These are phyloP conservation scores for Selaginella tamariscina DNA, from an alignment of 75 land plant species.

Conservation along the genomic window DNA sequence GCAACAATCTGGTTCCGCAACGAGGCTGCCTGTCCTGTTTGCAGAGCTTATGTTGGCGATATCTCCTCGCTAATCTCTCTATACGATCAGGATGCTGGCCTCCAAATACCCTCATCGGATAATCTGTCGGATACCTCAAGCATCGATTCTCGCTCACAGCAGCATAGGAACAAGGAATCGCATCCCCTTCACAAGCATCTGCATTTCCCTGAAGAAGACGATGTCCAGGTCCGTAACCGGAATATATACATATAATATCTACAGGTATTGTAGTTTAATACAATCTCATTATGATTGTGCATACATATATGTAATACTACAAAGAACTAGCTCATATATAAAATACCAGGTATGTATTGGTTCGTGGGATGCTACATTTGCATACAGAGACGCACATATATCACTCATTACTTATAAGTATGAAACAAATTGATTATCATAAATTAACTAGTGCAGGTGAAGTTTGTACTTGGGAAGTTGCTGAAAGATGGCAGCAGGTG, in stretches of 20 bases:
- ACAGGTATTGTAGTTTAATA: no score
- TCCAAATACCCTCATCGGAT: slow-evolving; percentile 20
- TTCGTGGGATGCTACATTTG: background rate
- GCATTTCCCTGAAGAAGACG: slow-evolving; percentile 22
- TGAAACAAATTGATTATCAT: background rate
- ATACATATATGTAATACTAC: no score
- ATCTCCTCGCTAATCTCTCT: slow-evolving; percentile 25
- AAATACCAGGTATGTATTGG: no score
- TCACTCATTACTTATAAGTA: background rate
- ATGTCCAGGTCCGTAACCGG: slow-evolving; percentile 17
- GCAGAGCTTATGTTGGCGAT: slow-evolving; percentile 21
- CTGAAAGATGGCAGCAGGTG: slow-evolving; percentile 35
- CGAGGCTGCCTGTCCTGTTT: slow-evolving; percentile 30
- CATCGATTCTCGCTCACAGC: slow-evolving; percentile 2
- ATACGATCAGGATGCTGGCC: slow-evolving; percentile 31
- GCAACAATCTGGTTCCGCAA: slow-evolving; percentile 28
- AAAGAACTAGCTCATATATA: no score
- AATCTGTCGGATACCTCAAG: slow-evolving; percentile 18
- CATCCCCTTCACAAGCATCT: slow-evolving; percentile 15
- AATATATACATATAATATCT: no score
- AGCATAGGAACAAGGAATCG: slow-evolving; percentile 1
- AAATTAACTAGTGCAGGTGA: slow-evolving; percentile 17
- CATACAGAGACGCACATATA: background rate
- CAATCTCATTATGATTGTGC: no score
- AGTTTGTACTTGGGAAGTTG: slow-evolving; percentile 31